Evolutionary conservation across 495 filamentous ascomycete species (phyloP), one percentile per base, ranked within the genome.

Genomic region (Neurospora sp.): DNA sequence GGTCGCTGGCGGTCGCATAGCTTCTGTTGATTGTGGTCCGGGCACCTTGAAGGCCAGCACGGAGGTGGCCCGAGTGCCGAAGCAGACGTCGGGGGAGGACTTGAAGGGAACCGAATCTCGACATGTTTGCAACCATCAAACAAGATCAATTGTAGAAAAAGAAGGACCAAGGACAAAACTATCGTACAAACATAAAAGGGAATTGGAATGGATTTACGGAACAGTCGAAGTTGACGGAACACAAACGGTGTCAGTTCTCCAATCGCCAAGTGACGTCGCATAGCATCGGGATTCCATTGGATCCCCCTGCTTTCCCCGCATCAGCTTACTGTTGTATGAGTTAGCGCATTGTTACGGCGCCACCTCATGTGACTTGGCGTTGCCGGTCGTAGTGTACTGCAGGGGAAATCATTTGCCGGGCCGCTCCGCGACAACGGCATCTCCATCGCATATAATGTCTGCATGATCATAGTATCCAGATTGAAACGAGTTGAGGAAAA

Each of bases 1-100:
- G 22, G 81, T 76, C 20, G 81, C 82, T 72, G 83, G 22, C 22
- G 8, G 53, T 83, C 70, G 83, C 83, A 59, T 81, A 83, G 20
- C 79, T 71, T 41, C 82, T 78, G 4, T 38, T 39, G 65, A 18
- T 65, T 31, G 65, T 45, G 69, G n/a, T 73, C 61, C 42, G 45
- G 70, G 39, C n/a, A 31, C 41, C 41, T 38, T 71, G 71, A 69
- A 35, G 68, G 40, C 41, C 16, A 71, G 38, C 71, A 35, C 53
- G 53, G 14, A 35, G 27, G 53, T 65, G 27, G 53, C 35, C 53
- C 53, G 53, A 65, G 53, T 27, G 16, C 53, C 53, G 53, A 35
- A 65, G 53, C 53, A 65, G 53, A 7, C 35, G 53, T 65, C 53
- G 69, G 68, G 22, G 76, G 39, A 37, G 72, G 76, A n/a, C 74